Evolutionary conservation across 2,329 filamentous ascomycete species (phyloP).

Genomic region (Xylaria sp.): DNA sequence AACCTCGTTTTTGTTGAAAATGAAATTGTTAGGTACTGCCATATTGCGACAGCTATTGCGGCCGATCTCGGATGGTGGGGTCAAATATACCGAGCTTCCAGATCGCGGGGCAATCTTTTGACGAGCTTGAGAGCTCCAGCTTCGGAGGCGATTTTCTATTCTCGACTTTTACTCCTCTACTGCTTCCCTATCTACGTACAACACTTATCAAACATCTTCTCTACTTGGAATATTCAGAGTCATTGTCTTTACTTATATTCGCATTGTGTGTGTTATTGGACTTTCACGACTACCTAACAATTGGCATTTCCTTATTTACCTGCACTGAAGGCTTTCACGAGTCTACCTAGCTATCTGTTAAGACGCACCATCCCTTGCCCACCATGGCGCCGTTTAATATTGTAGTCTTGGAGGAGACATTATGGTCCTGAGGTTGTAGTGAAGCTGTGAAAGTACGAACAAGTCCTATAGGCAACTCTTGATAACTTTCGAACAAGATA

Average conservation of each 20-base stretch:
- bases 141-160: conserved; percentile 22
- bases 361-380: neutral
- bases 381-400: conserved; percentile 79
- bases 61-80: conserved; percentile 45
- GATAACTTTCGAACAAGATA: neutral
- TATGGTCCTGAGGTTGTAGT: conserved; percentile 86
- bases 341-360: neutral
- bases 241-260: too few relatives aligned
- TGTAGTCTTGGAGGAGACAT: conserved; percentile 84
- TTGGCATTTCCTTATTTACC: conserved; percentile 2
- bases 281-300: neutral
- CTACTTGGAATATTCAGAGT: too few relatives aligned
- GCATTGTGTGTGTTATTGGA: neutral
- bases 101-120: conserved; percentile 30
- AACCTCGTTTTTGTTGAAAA: neutral
- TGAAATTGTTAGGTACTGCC: too few relatives aligned
- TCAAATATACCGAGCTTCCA: conserved; percentile 28
- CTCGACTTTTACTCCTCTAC: neutral
- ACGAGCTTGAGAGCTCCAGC: conserved; percentile 30
- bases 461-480: neutral
- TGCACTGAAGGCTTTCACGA: conserved; percentile 2
- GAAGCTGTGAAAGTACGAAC: conserved; percentile 81
- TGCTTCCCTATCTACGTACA: neutral
- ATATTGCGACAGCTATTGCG: too few relatives aligned
- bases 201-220: neutral